Percentiles rank a stretch among this genome's conserved stretches.
These are phyloP conservation scores for Exophiala sp. DNA, from an alignment of 2,329 filamentous ascomycete genomes.

Conservation along the genomic window DNA sequence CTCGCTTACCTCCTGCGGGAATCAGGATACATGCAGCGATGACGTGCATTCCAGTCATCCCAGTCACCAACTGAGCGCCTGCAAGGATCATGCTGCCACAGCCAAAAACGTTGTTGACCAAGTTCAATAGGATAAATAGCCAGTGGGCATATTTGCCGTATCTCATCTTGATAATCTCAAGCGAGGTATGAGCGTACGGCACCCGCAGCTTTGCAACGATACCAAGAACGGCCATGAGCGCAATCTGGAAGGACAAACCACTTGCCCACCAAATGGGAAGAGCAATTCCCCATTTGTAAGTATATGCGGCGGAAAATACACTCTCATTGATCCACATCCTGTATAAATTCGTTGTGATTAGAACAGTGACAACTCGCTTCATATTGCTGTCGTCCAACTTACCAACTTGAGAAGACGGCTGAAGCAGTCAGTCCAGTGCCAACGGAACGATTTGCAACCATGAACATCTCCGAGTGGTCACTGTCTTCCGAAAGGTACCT, in stretches of 20 bases:
- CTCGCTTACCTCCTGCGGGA: slow-evolving; percentile 40
- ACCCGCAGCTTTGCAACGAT: slow-evolving; percentile 47
- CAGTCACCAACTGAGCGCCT: slow-evolving; percentile 41
- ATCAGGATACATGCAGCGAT: slow-evolving; percentile 44
- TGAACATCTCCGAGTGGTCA: slow-evolving; percentile 41
- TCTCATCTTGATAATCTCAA: slow-evolving; percentile 46
- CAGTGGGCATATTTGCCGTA: slow-evolving; percentile 42
- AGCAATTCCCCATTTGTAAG: slow-evolving; percentile 35
- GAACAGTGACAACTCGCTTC: not conserved
- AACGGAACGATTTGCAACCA: slow-evolving; percentile 37
- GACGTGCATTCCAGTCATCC: slow-evolving; percentile 46
- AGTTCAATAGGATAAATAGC: slow-evolving; percentile 40
- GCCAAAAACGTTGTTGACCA: slow-evolving; percentile 41
- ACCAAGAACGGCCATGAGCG: slow-evolving; percentile 46
- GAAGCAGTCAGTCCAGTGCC: slow-evolving; percentile 36
- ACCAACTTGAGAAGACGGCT: slow-evolving; percentile 35
- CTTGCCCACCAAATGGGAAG: slow-evolving; percentile 38
- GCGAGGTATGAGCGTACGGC: slow-evolving; percentile 47
- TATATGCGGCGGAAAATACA: slow-evolving; percentile 34
- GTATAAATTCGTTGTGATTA: not conserved
- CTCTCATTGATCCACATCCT: slow-evolving; percentile 37
- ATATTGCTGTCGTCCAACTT: slow-evolving; percentile 18
- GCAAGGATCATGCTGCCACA: slow-evolving; percentile 45
- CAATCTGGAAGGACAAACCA: slow-evolving; percentile 45
- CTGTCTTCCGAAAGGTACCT: slow-evolving; percentile 40